These are phyloP conservation scores for Zygotorulaspora mrakii DNA, from an alignment of 1,139 yeast species.

Conservation along the genomic window DNA sequence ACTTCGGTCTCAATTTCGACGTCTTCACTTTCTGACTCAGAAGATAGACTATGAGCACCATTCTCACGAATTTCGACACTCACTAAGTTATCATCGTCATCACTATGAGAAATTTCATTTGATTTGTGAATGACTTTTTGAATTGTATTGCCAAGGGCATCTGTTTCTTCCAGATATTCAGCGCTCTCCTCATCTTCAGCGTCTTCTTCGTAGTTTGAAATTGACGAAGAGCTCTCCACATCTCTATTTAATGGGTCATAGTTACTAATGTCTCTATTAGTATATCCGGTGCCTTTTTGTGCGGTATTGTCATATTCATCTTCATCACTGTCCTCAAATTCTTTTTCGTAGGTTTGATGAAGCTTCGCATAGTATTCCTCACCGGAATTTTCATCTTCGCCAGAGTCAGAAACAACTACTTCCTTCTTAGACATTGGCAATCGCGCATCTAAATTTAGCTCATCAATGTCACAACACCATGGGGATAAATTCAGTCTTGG, in stretches of 20 bases:
- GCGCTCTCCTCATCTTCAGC: conserved; percentile 24
- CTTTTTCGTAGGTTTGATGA: conserved; percentile 33
- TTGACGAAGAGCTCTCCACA: conserved; percentile 19
- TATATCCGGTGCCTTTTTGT: conserved; percentile 9
- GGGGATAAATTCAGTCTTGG: conserved; percentile 58
- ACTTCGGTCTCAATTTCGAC: conserved; percentile 20
- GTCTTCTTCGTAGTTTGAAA: conserved; percentile 18
- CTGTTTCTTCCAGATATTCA: conserved; percentile 29
- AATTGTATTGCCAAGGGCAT: conserved; percentile 33
- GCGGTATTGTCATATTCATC: conserved; percentile 15
- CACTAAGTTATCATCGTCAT: conserved; percentile 10
- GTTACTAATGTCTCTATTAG: conserved; percentile 20
- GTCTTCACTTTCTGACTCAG: conserved; percentile 18
- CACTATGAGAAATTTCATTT: conserved; percentile 6
- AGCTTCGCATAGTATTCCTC: conserved; percentile 33
- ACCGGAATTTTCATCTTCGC: conserved; percentile 35
- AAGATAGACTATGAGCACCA: conserved; percentile 13
- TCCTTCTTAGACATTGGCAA: conserved; percentile 65
- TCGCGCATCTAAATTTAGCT: conserved; percentile 77
- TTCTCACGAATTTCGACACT: conserved; percentile 16
- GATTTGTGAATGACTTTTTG: conserved; percentile 15
- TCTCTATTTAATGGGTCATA: conserved; percentile 35
- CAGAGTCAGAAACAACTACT: conserved; percentile 26
- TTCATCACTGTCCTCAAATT: conserved; percentile 36
- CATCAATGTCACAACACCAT: conserved; percentile 66